phyloP scores from a whole-genome alignment of 2,329 filamentous ascomycete species.

The Hypoxylon sp. region DNA sequence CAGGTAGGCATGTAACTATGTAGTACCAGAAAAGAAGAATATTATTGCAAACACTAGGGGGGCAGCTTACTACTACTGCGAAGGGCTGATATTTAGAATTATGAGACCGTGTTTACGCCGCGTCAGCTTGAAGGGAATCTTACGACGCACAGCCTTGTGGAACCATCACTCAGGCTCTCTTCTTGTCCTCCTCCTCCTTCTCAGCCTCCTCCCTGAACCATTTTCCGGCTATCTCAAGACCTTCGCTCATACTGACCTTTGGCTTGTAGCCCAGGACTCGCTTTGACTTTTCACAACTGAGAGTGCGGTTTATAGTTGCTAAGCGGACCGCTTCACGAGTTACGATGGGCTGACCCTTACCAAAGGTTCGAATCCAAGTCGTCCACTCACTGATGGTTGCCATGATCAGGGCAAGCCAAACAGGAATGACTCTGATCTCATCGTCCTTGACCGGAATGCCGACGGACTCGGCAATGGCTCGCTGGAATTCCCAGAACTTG shows the following conservation, averaged over 20 bases:
- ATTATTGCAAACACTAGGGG: no score
- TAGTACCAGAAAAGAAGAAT: no score
- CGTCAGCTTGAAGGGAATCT: no score
- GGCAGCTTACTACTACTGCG: no score
- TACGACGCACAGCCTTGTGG: no score
- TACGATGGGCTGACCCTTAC: conserved; percentile 3
- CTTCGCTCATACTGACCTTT: conserved; percentile 4
- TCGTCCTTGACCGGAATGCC: conserved; percentile 2
- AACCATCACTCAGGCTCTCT: background rate
- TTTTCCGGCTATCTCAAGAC: conserved; percentile 1
- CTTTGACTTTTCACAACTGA: conserved; percentile 3
- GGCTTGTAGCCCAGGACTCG: background rate
- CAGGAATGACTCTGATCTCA: conserved; percentile 2
- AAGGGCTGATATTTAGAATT: no score
- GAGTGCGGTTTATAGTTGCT: background rate
- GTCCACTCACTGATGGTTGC: conserved; percentile 1
- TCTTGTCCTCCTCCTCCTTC: background rate
- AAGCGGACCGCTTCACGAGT: background rate
- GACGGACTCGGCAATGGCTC: background rate
- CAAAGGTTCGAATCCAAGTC: conserved; percentile 2
- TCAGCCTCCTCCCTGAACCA: background rate
- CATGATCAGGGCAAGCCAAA: conserved; percentile 1
- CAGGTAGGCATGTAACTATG: no score
- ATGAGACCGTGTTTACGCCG: no score
- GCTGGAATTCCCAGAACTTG: background rate